Evolutionary conservation across 805 yeast species (phyloP).

Genomic region (Barnettozyma pratensis): DNA sequence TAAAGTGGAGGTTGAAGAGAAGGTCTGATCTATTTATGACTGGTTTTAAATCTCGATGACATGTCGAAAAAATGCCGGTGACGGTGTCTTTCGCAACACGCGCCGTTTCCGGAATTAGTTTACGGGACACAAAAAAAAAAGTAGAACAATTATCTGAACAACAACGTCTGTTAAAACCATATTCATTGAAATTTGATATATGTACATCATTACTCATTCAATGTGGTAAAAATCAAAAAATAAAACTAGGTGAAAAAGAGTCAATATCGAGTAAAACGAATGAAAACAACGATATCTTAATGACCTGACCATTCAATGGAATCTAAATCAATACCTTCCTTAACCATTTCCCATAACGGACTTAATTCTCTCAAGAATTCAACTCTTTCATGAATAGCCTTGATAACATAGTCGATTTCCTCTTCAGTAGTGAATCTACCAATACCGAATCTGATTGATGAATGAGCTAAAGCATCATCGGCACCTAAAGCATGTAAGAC

Average conservation of each 20-base stretch:
- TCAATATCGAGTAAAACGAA: not conserved
- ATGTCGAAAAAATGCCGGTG: no score
- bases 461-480: constrained; percentile 96
- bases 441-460: constrained; percentile 95
- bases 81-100: no score
- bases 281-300: constrained; percentile 25
- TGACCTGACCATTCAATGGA: constrained; percentile 98
- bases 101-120: no score
- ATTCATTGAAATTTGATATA: not conserved
- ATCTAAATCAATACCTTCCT: constrained; percentile 92
- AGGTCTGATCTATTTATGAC: no score
- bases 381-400: constrained; percentile 86
- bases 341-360: constrained; percentile 99
- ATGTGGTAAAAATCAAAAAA: not conserved
- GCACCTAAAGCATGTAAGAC: constrained; percentile 96
- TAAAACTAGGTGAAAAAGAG: not conserved
- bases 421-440: constrained; percentile 97
- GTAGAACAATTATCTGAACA: no score
- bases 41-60: no score
- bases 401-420: constrained; percentile 89
- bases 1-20: no score
- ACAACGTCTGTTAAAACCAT: no score
- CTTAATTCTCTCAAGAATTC: constrained; percentile 85
- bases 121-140: no score
- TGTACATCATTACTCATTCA: not conserved